These are phyloP conservation scores for Epichloe amarillans DNA, from an alignment of 2,329 filamentous ascomycete species.

Conservation along the genomic window DNA sequence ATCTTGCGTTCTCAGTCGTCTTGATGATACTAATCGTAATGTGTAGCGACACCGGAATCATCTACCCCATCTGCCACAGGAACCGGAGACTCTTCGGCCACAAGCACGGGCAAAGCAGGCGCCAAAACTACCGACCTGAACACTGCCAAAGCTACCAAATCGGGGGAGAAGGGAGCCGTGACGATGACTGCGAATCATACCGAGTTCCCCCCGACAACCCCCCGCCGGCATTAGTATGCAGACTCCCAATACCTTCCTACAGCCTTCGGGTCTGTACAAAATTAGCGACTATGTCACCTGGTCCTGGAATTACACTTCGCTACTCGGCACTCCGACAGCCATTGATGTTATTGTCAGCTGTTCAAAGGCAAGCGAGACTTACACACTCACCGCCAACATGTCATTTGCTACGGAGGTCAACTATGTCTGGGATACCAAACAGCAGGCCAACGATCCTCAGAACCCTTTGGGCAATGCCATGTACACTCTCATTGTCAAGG, in stretches of 20 bases:
- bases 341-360: constrained; percentile 47
- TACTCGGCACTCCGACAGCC: constrained; percentile 44
- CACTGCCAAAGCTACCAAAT: constrained; percentile 19
- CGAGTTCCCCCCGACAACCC: constrained; percentile 29
- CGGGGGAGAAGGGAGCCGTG: constrained; percentile 11
- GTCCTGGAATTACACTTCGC: constrained; percentile 52
- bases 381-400: constrained; percentile 52
- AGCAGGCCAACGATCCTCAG: constrained; percentile 30
- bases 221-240: constrained; percentile 39
- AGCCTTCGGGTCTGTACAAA: constrained; percentile 40
- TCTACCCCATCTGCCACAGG: constrained; percentile 7
- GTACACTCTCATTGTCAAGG: constrained; percentile 50
- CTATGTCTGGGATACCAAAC: constrained; percentile 45
- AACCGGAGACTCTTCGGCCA: neutral
- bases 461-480: constrained; percentile 37
- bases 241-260: constrained; percentile 31
- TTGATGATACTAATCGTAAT: neutral
- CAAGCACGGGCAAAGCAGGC: constrained; percentile 5
- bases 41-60: neutral
- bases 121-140: constrained; percentile 26
- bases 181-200: constrained; percentile 21
- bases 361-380: constrained; percentile 36
- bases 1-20: neutral
- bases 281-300: constrained; percentile 47
- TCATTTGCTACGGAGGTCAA: constrained; percentile 36